phyloP scores from a whole-genome alignment of 352 stramenopile species.

The Pythium coloratum region DNA sequence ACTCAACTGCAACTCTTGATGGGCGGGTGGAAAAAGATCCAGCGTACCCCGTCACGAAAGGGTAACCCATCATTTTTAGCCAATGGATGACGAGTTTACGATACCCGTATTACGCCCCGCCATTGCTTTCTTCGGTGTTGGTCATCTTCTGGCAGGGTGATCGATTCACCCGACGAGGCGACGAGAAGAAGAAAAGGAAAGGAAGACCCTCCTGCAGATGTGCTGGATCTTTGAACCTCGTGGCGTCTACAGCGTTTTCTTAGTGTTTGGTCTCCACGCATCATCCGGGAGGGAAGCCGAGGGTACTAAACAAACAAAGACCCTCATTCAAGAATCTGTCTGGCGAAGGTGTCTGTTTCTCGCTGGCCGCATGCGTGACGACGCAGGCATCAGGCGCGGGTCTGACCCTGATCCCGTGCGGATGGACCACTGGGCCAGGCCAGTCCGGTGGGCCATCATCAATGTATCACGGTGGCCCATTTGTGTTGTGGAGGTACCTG shows the following conservation, averaged over 20 bases:
- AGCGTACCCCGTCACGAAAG: neutral
- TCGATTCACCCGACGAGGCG: neutral
- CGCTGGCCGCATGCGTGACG: neutral
- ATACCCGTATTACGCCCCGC: no score
- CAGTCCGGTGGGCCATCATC: no score
- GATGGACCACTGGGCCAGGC: no score
- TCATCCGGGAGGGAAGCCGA: neutral
- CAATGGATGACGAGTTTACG: neutral
- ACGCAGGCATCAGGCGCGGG: neutral
- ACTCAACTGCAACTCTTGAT: neutral
- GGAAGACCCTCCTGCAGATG: neutral
- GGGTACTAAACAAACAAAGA: neutral
- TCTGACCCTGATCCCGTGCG: no score
- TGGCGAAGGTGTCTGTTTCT: neutral
- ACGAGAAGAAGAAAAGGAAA: neutral
- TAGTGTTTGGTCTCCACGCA: neutral
- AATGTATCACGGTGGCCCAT: neutral
- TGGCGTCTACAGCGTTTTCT: no score
- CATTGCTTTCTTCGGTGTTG: neutral
- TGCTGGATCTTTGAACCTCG: neutral
- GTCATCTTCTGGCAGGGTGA: neutral
- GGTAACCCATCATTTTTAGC: neutral
- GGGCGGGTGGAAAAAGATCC: neutral
- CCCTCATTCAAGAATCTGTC: neutral
- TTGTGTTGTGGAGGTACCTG: neutral